Evolutionary conservation across 345 rosid genomes (phyloP), one percentile per base, ranked within the genome.

Genomic region (Gossypium rotundifolium): DNA sequence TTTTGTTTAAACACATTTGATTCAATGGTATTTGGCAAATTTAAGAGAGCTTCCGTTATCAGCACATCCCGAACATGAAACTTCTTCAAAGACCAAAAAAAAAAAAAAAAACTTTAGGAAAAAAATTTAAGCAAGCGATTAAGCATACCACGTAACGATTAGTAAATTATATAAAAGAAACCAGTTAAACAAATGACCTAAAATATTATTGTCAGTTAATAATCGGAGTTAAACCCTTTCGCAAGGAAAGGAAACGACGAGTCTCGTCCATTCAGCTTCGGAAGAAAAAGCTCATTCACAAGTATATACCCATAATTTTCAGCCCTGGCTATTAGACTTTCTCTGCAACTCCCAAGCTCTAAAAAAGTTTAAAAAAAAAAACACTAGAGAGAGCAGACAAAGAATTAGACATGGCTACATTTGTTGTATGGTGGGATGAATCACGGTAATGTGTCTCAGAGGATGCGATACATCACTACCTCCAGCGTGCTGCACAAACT

Each of bases 401-500:
- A 33, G 40, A 33, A 33, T 33, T 33, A 65, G 52, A 2, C 44
- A 63, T 23, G 0, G 22, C 12, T 49, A 14, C 13, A 2, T 55
- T 55, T 20, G 29, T 7, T 7, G 62, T 6, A 25, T 40, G 4
- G 81, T 69, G 0, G 89, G 84, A 6, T 88, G 86, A 68, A 88
- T 76, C 27, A 87, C 87, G 0, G 85, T 84, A 44, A 91, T 89
- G 70, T 85, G 91, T 61, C 75, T 84, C 51, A 88, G 67, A 45
- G 94, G 93, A 59, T 91, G 71, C 0, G 87, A 59, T 2, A 88
- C 86, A 42, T 85, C 52, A 0, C 72, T 79, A 20, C 94, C 89
- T 17, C 97, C 97, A 11, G 97, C 93, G 74, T 90, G 95, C 72
- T 74, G 69, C 76, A 92, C 89, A 27, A 92, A 92, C 89, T 87